phyloP scores from a whole-genome alignment of 2,329 filamentous ascomycete genomes.

The Aureobasidium vineae region DNA sequence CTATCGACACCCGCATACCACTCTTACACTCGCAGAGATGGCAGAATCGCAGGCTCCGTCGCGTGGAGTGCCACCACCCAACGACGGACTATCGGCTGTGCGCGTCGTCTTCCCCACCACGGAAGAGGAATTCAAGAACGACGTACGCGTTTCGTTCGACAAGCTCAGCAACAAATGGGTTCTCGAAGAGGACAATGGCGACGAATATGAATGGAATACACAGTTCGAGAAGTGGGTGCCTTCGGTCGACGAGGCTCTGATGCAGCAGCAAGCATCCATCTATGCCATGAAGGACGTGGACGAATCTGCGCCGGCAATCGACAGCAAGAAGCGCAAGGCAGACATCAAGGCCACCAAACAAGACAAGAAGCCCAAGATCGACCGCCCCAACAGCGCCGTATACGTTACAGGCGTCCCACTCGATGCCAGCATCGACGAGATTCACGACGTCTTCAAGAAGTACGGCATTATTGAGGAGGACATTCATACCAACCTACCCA shows the following conservation, averaged over 20 bases:
- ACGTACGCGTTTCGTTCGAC: constrained; percentile 85
- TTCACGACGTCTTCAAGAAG: constrained; percentile 80
- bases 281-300: constrained; percentile 60
- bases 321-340: constrained; percentile 45
- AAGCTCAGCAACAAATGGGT: constrained; percentile 77
- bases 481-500: constrained; percentile 80
- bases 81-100: constrained; percentile 26
- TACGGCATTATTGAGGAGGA: constrained; percentile 92
- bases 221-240: constrained; percentile 72
- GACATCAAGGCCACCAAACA: constrained; percentile 35
- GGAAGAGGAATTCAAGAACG: constrained; percentile 67
- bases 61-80: constrained; percentile 13
- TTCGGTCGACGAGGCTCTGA: constrained; percentile 59
- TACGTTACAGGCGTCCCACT: constrained; percentile 85
- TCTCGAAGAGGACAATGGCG: constrained; percentile 78
- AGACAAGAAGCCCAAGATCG: constrained; percentile 37
- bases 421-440: constrained; percentile 76
- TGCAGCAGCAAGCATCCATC: constrained; percentile 61
- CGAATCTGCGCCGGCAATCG: constrained; percentile 52
- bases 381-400: constrained; percentile 76
- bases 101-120: constrained; percentile 52
- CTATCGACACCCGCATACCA: not conserved
- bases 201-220: constrained; percentile 79
- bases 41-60: constrained; percentile 15
- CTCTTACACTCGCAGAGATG: not conserved